These are phyloP conservation scores for Peronospora belbahrii DNA, from an alignment of 352 stramenopile species.

Conservation along the genomic window DNA sequence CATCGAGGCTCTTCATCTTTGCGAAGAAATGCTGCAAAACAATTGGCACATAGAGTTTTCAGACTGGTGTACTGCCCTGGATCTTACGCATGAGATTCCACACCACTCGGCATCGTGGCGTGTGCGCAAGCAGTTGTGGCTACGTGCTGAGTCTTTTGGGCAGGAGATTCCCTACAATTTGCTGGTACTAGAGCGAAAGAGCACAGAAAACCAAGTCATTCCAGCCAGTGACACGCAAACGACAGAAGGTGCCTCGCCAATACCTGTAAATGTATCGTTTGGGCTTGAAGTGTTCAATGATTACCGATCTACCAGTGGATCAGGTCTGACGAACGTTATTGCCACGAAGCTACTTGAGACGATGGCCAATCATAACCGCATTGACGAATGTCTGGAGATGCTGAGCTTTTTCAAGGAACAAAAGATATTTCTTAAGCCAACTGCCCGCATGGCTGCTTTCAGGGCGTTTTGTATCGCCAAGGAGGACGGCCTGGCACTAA, in stretches of 20 bases:
- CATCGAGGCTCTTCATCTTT: too few species aligned
- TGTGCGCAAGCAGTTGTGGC: too few species aligned
- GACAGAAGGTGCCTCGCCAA: background rate
- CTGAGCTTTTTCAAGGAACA: conserved; percentile 11
- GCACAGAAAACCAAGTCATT: too few species aligned
- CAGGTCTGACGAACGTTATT: conserved; percentile 2
- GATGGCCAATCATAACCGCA: conserved; percentile 6
- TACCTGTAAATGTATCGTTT: conserved; percentile 1
- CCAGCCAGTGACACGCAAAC: too few species aligned
- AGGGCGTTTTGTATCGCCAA: background rate
- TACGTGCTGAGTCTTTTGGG: too few species aligned
- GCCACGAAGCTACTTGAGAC: conserved; percentile 8
- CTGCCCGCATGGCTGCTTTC: conserved; percentile 3
- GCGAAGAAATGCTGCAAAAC: too few species aligned
- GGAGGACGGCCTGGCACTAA: background rate
- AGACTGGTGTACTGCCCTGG: too few species aligned
- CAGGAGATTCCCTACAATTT: too few species aligned
- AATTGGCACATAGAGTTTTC: too few species aligned
- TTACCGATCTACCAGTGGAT: conserved; percentile 2
- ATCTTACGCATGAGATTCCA: too few species aligned
- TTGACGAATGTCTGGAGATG: conserved; percentile 10
- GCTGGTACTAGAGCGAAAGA: too few species aligned
- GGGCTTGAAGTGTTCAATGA: conserved; percentile 12
- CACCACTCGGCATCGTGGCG: too few species aligned
- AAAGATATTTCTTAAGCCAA: conserved; percentile 2